Evolutionary conservation across 208 protist species (phyloP), one percentile per base, ranked within the genome.

Genomic region (Blechomonas ayalai): DNA sequence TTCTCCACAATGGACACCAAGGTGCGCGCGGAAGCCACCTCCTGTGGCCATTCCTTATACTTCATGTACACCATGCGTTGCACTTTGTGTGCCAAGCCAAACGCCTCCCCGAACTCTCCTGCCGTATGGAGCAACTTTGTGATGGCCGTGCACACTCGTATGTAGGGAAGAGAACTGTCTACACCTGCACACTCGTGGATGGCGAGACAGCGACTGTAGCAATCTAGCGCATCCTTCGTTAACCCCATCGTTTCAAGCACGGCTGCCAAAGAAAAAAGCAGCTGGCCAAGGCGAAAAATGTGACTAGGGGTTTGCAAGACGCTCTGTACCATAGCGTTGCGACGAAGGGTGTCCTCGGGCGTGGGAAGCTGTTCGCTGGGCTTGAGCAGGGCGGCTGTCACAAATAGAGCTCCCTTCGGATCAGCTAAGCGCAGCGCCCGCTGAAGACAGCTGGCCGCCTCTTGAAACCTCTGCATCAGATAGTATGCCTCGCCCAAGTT

Each of bases 401-500:
- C 56, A 18, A 70, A 60, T 36, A 86, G 59, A n/a, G 62, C 20
- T 5, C 73, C 73, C 34, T 76, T 73, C 10, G 49, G 65, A 52
- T 86, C 77, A 29, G 65, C 51, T 35, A 82, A 39, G 12, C 59
- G 68, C 26, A 66, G 20, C 1, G 73, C 67, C 15, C 65, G 44
- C 41, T 72, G 59, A 3, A 78, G 42, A 33, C 41, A 73, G 37
- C 42, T 36, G 26, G 68, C 35, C 2, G 72, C 64, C 18, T 34
- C 46, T 7, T 56, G 50, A 13, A 56, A 33, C 32, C 78, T 39
- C 13, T 61, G 42, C 16, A 67, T 34, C 15, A 77, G 27, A 70
- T 73, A 82, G 52, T 59, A 55, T n/a, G 72, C 35, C 27, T 82
- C 68, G 39, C 69, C 52, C n/a, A 72, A 39, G 52, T 67, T 82